Evolutionary conservation across 148 eudicot species (phyloP).

Genomic region (Rheum nobile): DNA sequence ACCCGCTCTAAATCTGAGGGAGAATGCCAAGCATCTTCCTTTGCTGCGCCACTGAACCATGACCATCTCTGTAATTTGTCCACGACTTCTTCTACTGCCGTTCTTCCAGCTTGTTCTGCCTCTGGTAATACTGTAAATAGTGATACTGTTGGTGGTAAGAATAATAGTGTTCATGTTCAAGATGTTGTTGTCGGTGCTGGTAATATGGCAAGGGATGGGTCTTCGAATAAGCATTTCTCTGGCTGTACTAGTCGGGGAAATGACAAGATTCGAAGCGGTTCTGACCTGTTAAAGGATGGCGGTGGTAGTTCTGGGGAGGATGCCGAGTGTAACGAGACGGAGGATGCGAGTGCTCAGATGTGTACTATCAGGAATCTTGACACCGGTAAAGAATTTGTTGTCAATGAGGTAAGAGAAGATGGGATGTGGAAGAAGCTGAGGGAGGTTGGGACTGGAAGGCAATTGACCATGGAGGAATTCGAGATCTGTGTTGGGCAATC

Average conservation of each 20-base stretch:
- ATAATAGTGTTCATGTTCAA: conserved; percentile 7
- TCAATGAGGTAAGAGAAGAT: conserved; percentile 78
- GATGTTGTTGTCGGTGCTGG: conserved; percentile 17
- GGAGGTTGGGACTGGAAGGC: conserved; percentile 86
- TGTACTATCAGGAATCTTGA: conserved; percentile 84
- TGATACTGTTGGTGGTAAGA: conserved; percentile 13
- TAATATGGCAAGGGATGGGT: conserved; percentile 9
- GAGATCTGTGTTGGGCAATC: conserved; percentile 80
- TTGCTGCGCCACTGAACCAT: conserved; percentile 5
- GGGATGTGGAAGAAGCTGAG: conserved; percentile 73
- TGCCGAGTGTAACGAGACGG: not conserved
- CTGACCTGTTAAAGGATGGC: conserved; percentile 26
- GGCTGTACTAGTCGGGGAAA: conserved; percentile 21
- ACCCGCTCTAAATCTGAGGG: conserved; percentile 37
- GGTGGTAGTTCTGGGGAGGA: conserved; percentile 16
- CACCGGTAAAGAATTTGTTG: conserved; percentile 89
- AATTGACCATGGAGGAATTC: conserved; percentile 92
- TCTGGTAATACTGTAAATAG: conserved; percentile 46
- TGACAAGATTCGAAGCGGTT: conserved; percentile 20
- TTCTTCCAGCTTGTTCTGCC: conserved; percentile 34
- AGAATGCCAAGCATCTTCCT: conserved; percentile 1
- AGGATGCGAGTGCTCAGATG: conserved; percentile 18
- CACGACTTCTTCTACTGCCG: conserved; percentile 8
- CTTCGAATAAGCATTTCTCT: conserved; percentile 32
- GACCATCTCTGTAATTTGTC: conserved; percentile 14